Evolutionary conservation across 768 basidiomycete species (phyloP), one percentile per base, ranked within the genome.

Genomic region (Podaxis sp.): DNA sequence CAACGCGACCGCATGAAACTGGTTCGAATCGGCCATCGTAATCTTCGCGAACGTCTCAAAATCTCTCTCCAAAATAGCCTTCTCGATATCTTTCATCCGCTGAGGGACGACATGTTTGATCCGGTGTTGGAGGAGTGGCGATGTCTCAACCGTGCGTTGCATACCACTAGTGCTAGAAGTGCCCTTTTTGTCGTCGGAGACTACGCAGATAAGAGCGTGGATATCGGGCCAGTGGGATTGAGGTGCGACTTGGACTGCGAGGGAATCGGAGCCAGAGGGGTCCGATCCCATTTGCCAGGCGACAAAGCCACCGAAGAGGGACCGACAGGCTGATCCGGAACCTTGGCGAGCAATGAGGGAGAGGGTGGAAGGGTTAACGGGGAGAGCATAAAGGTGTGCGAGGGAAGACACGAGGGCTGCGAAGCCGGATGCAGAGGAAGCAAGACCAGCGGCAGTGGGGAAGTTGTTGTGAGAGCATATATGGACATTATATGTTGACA

Each of bases 401-500:
- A 99, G 84, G 57, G 96, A 97, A 12, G 90, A 83, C 28, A 94
- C 91, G 44, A 99, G 89, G 0, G 97, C 97, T 3, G 97, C 96
- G 69, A 99, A 96, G 15, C 97, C 97, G 0, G 95, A 93, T 0
- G 97, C 97, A 38, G 96, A 98, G 0, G 96, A 98, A 1, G 97
- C 97, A 51, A 99, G 87, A 3, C 97, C 97, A 0, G 97, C 97
- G 13, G 97, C 97, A 13, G 97, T 99, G 33, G 97, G 97, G 82
- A 99, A 99, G 80, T 99, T 99, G 84, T 99, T 99, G 79, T 87
- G 89, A 6, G 96, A 99, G 61, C 87, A 87, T 69, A 99, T 95
- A 78, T 95, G 95, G 3, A 99, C 85, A 17, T 83, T 77, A 74
- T 79, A 92, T 15, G 78, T 67, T 0, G 95, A 91, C 40, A 96